Evolutionary conservation across 345 rosid genomes (phyloP).

Genomic region (Gossypium turneri): DNA sequence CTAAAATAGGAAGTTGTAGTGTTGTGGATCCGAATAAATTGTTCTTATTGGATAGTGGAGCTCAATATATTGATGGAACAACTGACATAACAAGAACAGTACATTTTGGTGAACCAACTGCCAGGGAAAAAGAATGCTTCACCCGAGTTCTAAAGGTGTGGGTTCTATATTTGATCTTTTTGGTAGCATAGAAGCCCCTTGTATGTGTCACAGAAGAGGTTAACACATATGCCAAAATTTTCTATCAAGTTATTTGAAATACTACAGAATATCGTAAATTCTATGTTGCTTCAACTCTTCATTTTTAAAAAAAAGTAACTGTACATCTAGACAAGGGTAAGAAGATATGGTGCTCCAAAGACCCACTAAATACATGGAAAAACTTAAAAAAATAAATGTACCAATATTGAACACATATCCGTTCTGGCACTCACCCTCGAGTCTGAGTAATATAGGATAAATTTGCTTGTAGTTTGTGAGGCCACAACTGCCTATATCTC

Average conservation of each 20-base stretch:
- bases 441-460: not conserved
- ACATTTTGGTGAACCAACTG: constrained; percentile 78
- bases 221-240: not conserved
- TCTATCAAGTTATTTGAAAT: not conserved
- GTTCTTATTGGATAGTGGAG: constrained; percentile 90
- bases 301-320: not conserved
- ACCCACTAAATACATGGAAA: not conserved
- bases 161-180: constrained; percentile 12
- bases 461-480: not conserved
- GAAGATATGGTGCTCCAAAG: not conserved
- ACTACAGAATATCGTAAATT: constrained; percentile 6
- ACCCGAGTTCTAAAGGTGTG: constrained; percentile 85
- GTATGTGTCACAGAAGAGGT: not conserved
- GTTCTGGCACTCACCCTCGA: not conserved
- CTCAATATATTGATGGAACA: constrained; percentile 93
- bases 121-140: constrained; percentile 84
- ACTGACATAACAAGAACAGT: constrained; percentile 96
- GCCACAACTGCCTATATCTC: not conserved
- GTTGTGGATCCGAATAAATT: constrained; percentile 66
- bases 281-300: not conserved
- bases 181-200: not conserved
- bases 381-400: not conserved
- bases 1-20: constrained; percentile 80
- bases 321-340: not conserved
- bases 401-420: not conserved